Evolutionary conservation across 768 basidiomycete species (phyloP).

Genomic region (Sistotremastrum niveocremeum): DNA sequence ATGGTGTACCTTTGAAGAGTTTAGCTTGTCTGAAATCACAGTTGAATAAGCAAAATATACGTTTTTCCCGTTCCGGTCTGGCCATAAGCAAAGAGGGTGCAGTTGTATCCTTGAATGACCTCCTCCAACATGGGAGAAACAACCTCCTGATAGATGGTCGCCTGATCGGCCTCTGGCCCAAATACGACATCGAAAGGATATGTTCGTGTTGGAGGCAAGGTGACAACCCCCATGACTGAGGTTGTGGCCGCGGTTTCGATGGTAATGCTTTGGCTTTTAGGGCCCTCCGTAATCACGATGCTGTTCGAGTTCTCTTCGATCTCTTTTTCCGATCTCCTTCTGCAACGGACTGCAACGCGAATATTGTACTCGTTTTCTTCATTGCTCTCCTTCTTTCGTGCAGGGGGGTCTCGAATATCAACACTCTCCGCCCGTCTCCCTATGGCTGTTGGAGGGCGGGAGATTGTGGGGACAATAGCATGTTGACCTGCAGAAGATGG

Average conservation of each 20-base stretch:
- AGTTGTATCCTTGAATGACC: slow-evolving; percentile 93
- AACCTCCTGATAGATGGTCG: slow-evolving; percentile 86
- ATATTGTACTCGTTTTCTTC: slow-evolving; percentile 71
- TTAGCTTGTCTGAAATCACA: slow-evolving; percentile 7
- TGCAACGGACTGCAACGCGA: slow-evolving; percentile 83
- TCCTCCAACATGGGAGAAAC: slow-evolving; percentile 88
- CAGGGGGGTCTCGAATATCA: too few species aligned
- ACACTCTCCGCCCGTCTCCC: too few species aligned
- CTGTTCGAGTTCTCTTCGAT: slow-evolving; percentile 77
- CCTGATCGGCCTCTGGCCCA: slow-evolving; percentile 93
- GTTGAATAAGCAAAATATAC: slow-evolving; percentile 32
- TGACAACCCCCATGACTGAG: slow-evolving; percentile 60
- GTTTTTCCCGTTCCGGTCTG: slow-evolving; percentile 99
- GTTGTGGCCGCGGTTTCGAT: slow-evolving; percentile 65
- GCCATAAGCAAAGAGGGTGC: slow-evolving; percentile 94
- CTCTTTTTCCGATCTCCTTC: slow-evolving; percentile 77
- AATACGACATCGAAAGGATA: slow-evolving; percentile 95
- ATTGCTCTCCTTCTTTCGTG: background rate
- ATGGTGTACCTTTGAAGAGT: slow-evolving; percentile 68
- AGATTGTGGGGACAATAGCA: too few species aligned
- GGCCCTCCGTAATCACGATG: slow-evolving; percentile 67
- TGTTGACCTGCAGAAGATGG: too few species aligned
- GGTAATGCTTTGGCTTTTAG: slow-evolving; percentile 61
- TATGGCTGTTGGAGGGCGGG: too few species aligned
- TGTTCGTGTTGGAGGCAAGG: slow-evolving; percentile 63